Evolutionary conservation across 352 stramenopile genomes (phyloP).

Genomic region (Phytopythium vexans): DNA sequence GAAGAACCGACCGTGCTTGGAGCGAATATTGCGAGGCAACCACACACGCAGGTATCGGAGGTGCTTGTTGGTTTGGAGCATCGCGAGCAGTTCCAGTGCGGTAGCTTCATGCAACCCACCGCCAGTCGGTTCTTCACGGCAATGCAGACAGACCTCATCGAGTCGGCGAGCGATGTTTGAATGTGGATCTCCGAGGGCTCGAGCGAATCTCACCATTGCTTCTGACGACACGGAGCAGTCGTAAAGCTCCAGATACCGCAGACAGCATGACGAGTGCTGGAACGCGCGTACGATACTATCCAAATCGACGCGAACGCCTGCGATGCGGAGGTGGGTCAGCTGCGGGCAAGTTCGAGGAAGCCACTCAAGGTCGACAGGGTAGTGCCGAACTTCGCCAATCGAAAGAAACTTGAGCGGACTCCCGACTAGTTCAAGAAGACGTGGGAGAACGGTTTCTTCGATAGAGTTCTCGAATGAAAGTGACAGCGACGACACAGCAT

Average conservation of each 20-base stretch:
- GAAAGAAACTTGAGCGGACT: background rate
- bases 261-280: background rate
- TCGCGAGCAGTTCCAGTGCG: background rate
- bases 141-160: conserved; percentile 2
- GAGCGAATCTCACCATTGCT: background rate
- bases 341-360: background rate
- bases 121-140: background rate
- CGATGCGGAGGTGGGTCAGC: background rate
- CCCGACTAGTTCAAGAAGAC: background rate
- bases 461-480: background rate
- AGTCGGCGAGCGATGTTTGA: background rate
- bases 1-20: background rate
- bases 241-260: background rate
- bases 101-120: background rate
- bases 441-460: background rate
- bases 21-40: background rate
- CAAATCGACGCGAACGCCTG: background rate
- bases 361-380: background rate
- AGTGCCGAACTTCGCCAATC: background rate
- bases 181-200: background rate
- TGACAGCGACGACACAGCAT: background rate
- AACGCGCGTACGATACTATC: background rate
- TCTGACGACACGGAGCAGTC: background rate
- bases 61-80: background rate
- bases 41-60: conserved; percentile 1